A percentile compares a stretch with the other conserved stretches of the same genome.
Conservation (phyloP, 495 filamentous ascomycete genomes). For the Penicillium verhagenii region DNA sequence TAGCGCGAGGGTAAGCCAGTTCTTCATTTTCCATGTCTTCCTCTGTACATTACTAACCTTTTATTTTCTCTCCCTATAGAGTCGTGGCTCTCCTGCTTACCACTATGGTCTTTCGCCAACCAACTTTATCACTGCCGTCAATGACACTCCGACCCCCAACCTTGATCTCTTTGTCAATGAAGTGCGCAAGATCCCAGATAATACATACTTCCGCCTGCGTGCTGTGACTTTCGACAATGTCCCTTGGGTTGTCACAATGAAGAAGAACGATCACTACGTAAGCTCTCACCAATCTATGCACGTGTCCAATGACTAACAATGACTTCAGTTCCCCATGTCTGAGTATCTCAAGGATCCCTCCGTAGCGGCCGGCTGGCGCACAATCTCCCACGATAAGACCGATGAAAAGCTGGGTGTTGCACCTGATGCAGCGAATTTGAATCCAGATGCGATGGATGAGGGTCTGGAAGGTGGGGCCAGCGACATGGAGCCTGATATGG, state of each 20-base stretch:
- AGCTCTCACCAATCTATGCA: constrained; percentile 17
- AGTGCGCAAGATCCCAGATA: constrained; percentile 85
- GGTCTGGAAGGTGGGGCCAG: constrained; percentile 30
- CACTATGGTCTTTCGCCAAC: constrained; percentile 93
- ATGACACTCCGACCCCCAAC: constrained; percentile 78
- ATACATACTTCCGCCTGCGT: constrained; percentile 93
- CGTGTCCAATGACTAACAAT: constrained; percentile 3
- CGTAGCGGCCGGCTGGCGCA: constrained; percentile 64
- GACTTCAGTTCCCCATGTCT: constrained; percentile 73
- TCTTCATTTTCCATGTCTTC: not conserved
- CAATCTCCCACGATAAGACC: constrained; percentile 67
- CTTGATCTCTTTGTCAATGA: constrained; percentile 75
- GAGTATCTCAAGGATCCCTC: constrained; percentile 76
- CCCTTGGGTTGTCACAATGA: constrained; percentile 97
- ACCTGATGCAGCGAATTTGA: constrained; percentile 41
- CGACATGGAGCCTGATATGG: constrained; percentile 41
- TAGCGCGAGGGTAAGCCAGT: constrained; percentile 63
- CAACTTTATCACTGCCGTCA: constrained; percentile 96
- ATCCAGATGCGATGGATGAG: constrained; percentile 49
- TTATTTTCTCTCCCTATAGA: too few species aligned
- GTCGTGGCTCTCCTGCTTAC: constrained; percentile 81
- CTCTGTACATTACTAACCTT: constrained; percentile 13
- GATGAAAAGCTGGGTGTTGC: constrained; percentile 37
- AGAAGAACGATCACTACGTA: constrained; percentile 98
- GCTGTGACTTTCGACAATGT: constrained; percentile 97